Evolutionary conservation across 2,329 filamentous ascomycete species (phyloP), one percentile per base, ranked within the genome.

Genomic region (Verticillium isaacii): DNA sequence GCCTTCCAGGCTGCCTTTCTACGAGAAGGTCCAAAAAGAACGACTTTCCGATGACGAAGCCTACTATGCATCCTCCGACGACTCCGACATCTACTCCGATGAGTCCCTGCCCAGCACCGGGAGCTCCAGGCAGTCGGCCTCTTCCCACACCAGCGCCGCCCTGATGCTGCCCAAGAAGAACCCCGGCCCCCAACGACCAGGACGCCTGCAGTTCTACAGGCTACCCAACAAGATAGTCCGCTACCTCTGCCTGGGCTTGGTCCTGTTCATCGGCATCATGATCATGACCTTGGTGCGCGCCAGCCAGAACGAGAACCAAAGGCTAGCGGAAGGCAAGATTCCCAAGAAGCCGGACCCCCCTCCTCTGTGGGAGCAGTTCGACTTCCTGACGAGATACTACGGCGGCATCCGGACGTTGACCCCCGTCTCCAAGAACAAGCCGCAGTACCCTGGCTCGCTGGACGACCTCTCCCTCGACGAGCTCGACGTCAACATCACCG

Each of bases 301-400:
- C 65, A 93, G 91, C 69, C 84, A 90, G 69, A 77, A 85, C 19
- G 90, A 90, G 66, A 89, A 91, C 70, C 83, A 80, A 69, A 82
- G 80, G 64, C 78, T 89, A 25, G 78, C 84, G 64, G 74, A 83
- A 59, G 82, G 84, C 36, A 80, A 81, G 62, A 71, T 89, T 32
- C 83, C 85, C 17, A 86, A 87, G 66, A 82, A 80, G 62, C 82
- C 86, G 0, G 75, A 85, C 0, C 85, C 87, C 23, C 90, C 91
- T 14, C 86, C 88, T 0, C 75, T 85, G 5, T 98, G 93, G 93
- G 91, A 96, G 72, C 85, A 84, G 11, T 98, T 96, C 72, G 86
- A 88, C 0, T 96, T 97, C 70, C 75, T 99, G 64, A 89, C 89
- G 63, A 85, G 93, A 65, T 99, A 97, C 73, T 95, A 97, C 73